Conservation (phyloP, 2,329 filamentous ascomycete genomes). For the Teratosphaeria gauchensis region DNA sequence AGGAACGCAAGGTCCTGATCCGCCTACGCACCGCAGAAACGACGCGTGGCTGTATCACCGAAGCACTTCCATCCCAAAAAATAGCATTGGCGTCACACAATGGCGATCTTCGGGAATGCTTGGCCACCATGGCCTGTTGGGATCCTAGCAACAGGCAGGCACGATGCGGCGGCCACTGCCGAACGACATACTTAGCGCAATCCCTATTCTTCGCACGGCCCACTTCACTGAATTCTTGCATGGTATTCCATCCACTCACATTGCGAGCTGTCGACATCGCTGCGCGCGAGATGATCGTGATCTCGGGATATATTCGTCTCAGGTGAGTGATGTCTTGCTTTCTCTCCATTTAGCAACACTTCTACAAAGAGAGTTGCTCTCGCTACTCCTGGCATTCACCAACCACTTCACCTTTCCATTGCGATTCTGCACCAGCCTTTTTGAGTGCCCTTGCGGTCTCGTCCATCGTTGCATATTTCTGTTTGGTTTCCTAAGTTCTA, state of each 20-base stretch:
- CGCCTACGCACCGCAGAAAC: not conserved
- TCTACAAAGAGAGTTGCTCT: not conserved
- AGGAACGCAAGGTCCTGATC: not conserved
- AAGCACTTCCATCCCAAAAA: not conserved
- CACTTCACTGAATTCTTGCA: not conserved
- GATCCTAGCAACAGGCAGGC: not conserved
- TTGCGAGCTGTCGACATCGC: not conserved
- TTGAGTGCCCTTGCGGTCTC: not conserved
- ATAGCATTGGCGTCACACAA: not conserved
- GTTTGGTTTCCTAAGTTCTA: not conserved
- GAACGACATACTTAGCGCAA: not conserved
- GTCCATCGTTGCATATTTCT: not conserved
- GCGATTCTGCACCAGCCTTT: not conserved
- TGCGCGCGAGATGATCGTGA: not conserved
- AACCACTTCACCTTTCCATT: not conserved
- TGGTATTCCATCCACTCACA: not conserved
- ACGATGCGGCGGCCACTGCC: not conserved
- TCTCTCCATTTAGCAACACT: not conserved
- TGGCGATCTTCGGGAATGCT: not conserved
- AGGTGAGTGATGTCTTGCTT: not conserved
- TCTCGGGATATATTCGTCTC: not conserved
- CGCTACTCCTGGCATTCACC: not conserved
- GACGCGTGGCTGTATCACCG: not conserved
- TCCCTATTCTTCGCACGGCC: not conserved
- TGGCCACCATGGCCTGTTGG: not conserved